Evolutionary conservation across 2,329 filamentous ascomycete genomes (phyloP).

Genomic region (Reticulascus tulasneorum): DNA sequence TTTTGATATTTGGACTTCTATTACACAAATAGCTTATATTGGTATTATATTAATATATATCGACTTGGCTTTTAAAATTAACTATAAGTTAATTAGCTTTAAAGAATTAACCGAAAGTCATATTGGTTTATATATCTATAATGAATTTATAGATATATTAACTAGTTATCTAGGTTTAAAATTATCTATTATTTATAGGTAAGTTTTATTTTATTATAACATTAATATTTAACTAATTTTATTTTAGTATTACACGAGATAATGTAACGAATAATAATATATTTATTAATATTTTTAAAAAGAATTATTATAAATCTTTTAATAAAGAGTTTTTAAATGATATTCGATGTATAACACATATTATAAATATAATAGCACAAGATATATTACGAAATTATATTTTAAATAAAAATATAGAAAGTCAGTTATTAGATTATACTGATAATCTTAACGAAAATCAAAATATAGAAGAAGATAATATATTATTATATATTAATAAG

Average conservation of each 20-base stretch:
- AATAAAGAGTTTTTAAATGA: too few species aligned
- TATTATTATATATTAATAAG: constrained; percentile 8
- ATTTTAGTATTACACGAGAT: constrained; percentile 6
- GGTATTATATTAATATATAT: too few species aligned
- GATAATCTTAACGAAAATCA: constrained; percentile 14
- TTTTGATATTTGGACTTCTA: neutral
- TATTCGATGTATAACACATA: too few species aligned
- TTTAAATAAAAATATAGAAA: too few species aligned
- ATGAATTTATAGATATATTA: neutral
- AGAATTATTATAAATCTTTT: constrained; percentile 15
- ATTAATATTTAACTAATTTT: constrained; percentile 7
- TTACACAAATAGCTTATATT: too few species aligned
- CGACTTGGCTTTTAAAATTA: too few species aligned
- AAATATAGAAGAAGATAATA: neutral
- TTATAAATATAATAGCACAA: too few species aligned
- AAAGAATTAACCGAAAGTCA: too few species aligned
- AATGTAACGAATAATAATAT: constrained; percentile 5
- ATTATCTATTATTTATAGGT: neutral
- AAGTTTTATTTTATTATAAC: constrained; percentile 5
- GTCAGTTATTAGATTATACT: too few species aligned
- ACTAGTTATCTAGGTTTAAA: neutral
- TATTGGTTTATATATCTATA: too few species aligned
- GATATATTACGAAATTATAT: too few species aligned
- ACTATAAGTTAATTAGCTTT: too few species aligned
- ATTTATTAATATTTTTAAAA: neutral